Evolutionary conservation across 805 yeast species (phyloP), one percentile per base, ranked within the genome.

Genomic region (Clavispora phyllophila): DNA sequence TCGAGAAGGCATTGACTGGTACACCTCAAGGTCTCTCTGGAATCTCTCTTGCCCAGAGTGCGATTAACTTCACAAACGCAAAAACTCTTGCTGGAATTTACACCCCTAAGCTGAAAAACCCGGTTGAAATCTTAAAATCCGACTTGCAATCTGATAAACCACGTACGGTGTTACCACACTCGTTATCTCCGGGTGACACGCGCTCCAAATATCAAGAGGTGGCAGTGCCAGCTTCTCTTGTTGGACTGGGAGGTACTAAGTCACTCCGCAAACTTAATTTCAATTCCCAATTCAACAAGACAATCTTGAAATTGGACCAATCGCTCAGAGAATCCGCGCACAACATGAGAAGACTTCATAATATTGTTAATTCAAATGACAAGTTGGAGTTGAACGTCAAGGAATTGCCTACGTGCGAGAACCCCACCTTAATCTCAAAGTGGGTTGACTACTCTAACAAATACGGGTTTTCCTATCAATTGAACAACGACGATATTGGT

Each of bases 371-470:
- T 23, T 37, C 42, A 5, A 51, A 65, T 44, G 67, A 63, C 18
- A 52, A 55, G 40, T 29, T 50, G 33, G 52, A 50, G 28, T 51
- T 61, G 46, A 68, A 62, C 37, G 54, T 65, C 23, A 49, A 57
- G 31, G 72, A 67, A 47, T 62, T 68, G 37, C 75, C 74, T 29
- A 56, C 63, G 8, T 67, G 72, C 44, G 75, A 73, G 50, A 75
- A 78, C 48, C 95, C 90, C 10, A 76, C 80, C 15, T 78, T 87
- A 46, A 81, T 91, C 34, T 85, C 95, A 47, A 90, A 91, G 61
- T 93, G 99, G 99, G 98, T 95, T 23, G 99, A 93, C 61, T 93
- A 91, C 61, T 85, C 96, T 22, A 89, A 90, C 66, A 88, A 85
- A 62, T 95, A 91, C 63, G 99, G 99, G 1, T 83, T 93, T 58